These are phyloP conservation scores for Podospora anserina DNA, from an alignment of 495 filamentous ascomycete genomes.

Conservation along the genomic window DNA sequence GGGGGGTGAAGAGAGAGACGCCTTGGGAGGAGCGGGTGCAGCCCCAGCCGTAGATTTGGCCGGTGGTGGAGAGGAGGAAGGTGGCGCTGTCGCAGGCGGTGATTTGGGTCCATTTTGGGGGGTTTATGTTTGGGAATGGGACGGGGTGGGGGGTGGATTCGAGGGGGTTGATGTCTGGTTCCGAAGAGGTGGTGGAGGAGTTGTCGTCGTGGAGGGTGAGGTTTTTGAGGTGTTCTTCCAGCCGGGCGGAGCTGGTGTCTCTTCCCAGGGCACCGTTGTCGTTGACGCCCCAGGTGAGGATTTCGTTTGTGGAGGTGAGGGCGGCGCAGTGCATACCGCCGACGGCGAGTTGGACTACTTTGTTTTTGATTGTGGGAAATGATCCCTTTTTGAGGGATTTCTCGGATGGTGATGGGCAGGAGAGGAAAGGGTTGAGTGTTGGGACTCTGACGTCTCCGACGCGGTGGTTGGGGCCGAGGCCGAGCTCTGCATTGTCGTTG, in stretches of 20 bases:
- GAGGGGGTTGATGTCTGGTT: no score
- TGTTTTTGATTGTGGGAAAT: background rate
- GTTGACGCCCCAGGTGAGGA: slow-evolving; percentile 5
- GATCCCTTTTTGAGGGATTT: no score
- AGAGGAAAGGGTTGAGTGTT: background rate
- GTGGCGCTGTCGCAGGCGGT: background rate
- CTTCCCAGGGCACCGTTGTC: slow-evolving; percentile 4
- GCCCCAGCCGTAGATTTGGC: background rate
- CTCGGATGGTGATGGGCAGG: background rate
- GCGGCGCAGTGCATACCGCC: slow-evolving; percentile 6
- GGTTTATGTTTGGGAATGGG: background rate
- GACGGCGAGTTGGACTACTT: background rate
- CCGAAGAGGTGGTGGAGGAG: no score
- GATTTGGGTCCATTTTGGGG: background rate
- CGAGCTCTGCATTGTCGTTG: slow-evolving; percentile 10
- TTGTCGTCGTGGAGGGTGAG: background rate
- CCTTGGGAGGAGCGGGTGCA: background rate
- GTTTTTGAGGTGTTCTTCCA: background rate
- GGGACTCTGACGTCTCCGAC: background rate
- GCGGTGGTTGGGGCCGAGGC: background rate
- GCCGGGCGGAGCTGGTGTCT: background rate
- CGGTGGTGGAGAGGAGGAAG: background rate
- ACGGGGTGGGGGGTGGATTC: no score
- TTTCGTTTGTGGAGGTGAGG: background rate
- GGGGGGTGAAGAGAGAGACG: background rate